Base-by-base conservation (phyloP, 352 stramenopile species). In the Globisporangium heterothallicum region DNA sequence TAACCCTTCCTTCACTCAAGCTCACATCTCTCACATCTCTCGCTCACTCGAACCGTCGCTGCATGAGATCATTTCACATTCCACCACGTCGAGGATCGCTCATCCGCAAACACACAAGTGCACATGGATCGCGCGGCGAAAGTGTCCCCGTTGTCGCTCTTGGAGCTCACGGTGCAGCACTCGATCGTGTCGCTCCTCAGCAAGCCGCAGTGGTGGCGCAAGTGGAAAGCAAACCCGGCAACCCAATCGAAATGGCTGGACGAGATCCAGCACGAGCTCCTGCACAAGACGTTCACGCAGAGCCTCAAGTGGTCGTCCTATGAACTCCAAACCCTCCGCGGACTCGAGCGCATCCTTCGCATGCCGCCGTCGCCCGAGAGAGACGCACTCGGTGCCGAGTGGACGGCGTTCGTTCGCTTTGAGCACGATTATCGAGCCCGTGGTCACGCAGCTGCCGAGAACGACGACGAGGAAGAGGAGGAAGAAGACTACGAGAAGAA, bases 121-220 rank as follows among this genome's bases (percentile, higher is more conserved):
- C n/a, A n/a, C n/a, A 36, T 36, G 30, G 30, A 8, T 13, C 30
- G 6, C 6, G 30, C 30, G 30, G 30, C 6, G 6, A 8, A 13
- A 36, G 6, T 8, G 6, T 3, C 12, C 3, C 30, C 30, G 6
- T 36, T n/a, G 7, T 22, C 40, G 22, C 40, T 45, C 22, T 10
- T 45, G 3, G 40, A 45, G 22, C 40, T 45, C 18, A 45, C 18
- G 18, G 16, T 45, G 8, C 2, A 26, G 18, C 40, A 45, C 18
- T 22, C 8, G 18, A 45, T 45, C 40, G 22, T 45, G 18, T 22
- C 40, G 5, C 18, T 45, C 8, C 18, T 45, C 40, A 45, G 40
- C 40, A 45, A 45, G 40, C 40, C 40, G 22, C 8, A 26, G 18
- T 45, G 40, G 40, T 45, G 40, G 40, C 18, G 18, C 40, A 45